phyloP scores from a whole-genome alignment of 768 basidiomycete genomes.

The Hemileccinum impolitum region DNA sequence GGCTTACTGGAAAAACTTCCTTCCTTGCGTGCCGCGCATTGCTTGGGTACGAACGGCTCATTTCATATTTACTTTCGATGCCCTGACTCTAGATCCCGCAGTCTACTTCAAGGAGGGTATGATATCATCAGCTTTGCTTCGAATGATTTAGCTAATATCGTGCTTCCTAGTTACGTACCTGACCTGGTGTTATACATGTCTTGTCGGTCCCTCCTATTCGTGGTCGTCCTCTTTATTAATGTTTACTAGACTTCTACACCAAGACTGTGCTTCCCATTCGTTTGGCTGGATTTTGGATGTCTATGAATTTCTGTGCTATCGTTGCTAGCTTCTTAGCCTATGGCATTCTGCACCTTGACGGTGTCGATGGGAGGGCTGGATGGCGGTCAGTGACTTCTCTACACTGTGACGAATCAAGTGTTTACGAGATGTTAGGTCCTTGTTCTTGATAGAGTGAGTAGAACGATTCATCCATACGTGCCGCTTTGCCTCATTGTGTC shows the following conservation, averaged over 20 bases:
- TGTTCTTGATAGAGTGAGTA: slow-evolving; percentile 31
- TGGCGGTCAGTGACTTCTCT: slow-evolving; percentile 29
- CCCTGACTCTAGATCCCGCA: slow-evolving; percentile 7
- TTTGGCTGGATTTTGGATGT: slow-evolving; percentile 69
- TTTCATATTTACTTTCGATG: not conserved
- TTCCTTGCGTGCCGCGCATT: slow-evolving; percentile 50
- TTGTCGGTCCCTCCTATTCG: slow-evolving; percentile 35
- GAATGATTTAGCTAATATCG: not conserved
- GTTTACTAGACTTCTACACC: slow-evolving; percentile 44
- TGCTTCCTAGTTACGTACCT: slow-evolving; percentile 45
- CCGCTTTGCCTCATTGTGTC: not conserved
- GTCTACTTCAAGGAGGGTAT: slow-evolving; percentile 47
- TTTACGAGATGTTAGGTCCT: slow-evolving; percentile 32
- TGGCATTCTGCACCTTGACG: slow-evolving; percentile 44
- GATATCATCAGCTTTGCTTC: slow-evolving; percentile 1
- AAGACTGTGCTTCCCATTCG: slow-evolving; percentile 50
- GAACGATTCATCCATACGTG: not conserved
- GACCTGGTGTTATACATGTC: slow-evolving; percentile 61
- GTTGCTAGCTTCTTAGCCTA: slow-evolving; percentile 62
- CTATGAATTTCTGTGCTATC: slow-evolving; percentile 53
- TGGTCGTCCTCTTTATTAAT: not conserved
- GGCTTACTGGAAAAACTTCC: slow-evolving; percentile 47
- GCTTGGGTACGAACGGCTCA: slow-evolving; percentile 36
- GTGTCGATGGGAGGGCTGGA: slow-evolving; percentile 11
- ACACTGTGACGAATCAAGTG: not conserved